These are phyloP conservation scores for Biscogniauxia sp. DNA, from an alignment of 2,329 filamentous ascomycete genomes.

Conservation along the genomic window DNA sequence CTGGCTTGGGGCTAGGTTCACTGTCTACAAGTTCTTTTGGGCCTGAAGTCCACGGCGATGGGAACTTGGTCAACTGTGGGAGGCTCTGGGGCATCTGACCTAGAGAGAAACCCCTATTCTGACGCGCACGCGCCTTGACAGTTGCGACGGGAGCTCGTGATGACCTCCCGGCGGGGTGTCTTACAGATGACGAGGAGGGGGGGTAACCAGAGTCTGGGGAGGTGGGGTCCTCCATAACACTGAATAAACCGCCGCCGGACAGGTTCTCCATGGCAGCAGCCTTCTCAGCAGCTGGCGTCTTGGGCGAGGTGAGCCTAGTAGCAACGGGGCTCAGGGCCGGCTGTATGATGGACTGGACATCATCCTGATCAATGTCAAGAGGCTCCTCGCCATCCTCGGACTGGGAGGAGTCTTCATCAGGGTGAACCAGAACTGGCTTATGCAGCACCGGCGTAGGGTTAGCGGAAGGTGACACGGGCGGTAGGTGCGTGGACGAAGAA, in stretches of 20 bases:
- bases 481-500: constrained; percentile 5
- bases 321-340: constrained; percentile 57
- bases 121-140: constrained; percentile 16
- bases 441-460: constrained; percentile 15
- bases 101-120: constrained; percentile 28
- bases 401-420: constrained; percentile 24
- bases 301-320: constrained; percentile 52
- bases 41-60: constrained; percentile 42
- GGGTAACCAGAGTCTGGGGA: constrained; percentile 19
- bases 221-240: constrained; percentile 32
- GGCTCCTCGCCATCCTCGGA: constrained; percentile 35
- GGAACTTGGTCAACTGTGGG: constrained; percentile 21
- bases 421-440: constrained; percentile 14
- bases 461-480: constrained; percentile 12
- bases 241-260: constrained; percentile 37
- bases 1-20: constrained; percentile 32
- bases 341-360: constrained; percentile 58
- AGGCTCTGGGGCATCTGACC: constrained; percentile 25
- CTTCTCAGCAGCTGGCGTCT: constrained; percentile 57
- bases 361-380: constrained; percentile 49
- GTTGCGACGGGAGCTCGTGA: constrained; percentile 4
- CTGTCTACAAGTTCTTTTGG: constrained; percentile 38
- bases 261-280: constrained; percentile 50
- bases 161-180: constrained; percentile 1
- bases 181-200: constrained; percentile 6